Evolutionary conservation across 148 eudicot species (phyloP).

Genomic region (Drosera capensis): DNA sequence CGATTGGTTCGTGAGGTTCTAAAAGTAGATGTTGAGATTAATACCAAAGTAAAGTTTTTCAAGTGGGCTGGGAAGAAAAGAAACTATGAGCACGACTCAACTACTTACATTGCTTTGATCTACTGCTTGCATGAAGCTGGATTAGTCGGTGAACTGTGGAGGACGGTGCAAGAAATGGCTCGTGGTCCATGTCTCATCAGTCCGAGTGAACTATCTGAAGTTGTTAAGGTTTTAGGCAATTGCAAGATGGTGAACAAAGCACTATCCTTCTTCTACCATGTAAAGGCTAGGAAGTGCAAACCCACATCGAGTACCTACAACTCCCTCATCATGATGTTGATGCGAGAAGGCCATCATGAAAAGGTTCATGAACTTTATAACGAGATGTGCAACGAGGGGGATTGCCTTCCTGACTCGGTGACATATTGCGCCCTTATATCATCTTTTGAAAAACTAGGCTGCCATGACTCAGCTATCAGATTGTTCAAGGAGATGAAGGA

Average conservation of each 20-base stretch:
- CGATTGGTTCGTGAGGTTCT: slow-evolving; percentile 84
- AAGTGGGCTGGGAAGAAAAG: slow-evolving; percentile 88
- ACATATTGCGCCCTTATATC: slow-evolving; percentile 84
- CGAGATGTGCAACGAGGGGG: slow-evolving; percentile 85
- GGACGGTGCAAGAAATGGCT: slow-evolving; percentile 69
- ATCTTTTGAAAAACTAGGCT: slow-evolving; percentile 63
- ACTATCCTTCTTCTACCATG: slow-evolving; percentile 61
- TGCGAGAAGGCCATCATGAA: slow-evolving; percentile 78
- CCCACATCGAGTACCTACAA: slow-evolving; percentile 71
- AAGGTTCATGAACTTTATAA: slow-evolving; percentile 83
- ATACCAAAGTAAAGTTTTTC: slow-evolving; percentile 75
- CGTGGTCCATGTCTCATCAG: slow-evolving; percentile 39
- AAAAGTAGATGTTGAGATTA: slow-evolving; percentile 61
- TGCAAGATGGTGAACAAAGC: slow-evolving; percentile 89
- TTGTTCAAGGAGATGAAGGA: slow-evolving; percentile 86
- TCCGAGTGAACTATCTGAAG: slow-evolving; percentile 58
- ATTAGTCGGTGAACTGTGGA: slow-evolving; percentile 73
- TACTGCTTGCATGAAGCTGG: slow-evolving; percentile 64
- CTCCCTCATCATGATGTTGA: slow-evolving; percentile 69
- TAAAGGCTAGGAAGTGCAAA: slow-evolving; percentile 69
- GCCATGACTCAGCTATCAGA: slow-evolving; percentile 61
- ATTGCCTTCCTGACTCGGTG: slow-evolving; percentile 67
- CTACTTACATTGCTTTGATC: slow-evolving; percentile 62
- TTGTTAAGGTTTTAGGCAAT: slow-evolving; percentile 58
- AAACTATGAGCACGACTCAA: slow-evolving; percentile 72